Conservation (phyloP, 1,284 basidiomycete genomes). For the Trichosporon asahii region DNA sequence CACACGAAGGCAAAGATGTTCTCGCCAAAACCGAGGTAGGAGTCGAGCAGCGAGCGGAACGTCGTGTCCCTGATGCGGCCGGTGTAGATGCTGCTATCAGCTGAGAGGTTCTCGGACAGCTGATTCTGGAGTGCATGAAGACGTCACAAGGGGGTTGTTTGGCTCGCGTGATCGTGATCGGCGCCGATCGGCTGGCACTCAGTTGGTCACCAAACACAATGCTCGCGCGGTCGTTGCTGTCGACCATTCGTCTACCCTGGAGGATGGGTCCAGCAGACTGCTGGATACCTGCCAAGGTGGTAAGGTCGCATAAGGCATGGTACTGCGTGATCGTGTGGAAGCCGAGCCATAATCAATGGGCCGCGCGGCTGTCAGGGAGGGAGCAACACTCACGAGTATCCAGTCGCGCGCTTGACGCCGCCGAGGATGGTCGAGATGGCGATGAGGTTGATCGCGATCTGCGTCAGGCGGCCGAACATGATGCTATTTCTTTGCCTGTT, state of each 20-base stretch:
- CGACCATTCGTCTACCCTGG: too few relatives aligned
- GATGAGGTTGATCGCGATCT: constrained; percentile 80
- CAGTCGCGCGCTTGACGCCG: constrained; percentile 83
- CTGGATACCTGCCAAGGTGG: too few relatives aligned
- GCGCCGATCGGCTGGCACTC: neutral
- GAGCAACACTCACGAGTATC: constrained; percentile 56
- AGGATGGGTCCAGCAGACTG: too few relatives aligned
- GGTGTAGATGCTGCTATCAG: constrained; percentile 59
- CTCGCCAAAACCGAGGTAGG: constrained; percentile 82
- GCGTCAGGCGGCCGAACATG: constrained; percentile 76
- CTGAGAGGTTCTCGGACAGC: too few relatives aligned
- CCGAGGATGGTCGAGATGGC: constrained; percentile 88
- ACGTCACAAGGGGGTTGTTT: neutral
- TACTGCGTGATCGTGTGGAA: too few relatives aligned
- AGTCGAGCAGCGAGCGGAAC: constrained; percentile 68
- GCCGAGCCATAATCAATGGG: too few relatives aligned
- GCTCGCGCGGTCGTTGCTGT: too few relatives aligned
- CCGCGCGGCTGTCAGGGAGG: too few relatives aligned
- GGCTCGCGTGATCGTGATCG: neutral
- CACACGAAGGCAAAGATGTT: constrained; percentile 79
- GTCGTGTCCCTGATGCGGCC: constrained; percentile 71
- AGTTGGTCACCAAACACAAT: too few relatives aligned
- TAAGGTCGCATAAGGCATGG: too few relatives aligned
- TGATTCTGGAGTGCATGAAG: too few relatives aligned
- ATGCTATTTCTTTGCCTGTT: constrained; percentile 17